Base-by-base conservation (phyloP, 257 asterid genomes). In the Cordia subcordata region DNA sequence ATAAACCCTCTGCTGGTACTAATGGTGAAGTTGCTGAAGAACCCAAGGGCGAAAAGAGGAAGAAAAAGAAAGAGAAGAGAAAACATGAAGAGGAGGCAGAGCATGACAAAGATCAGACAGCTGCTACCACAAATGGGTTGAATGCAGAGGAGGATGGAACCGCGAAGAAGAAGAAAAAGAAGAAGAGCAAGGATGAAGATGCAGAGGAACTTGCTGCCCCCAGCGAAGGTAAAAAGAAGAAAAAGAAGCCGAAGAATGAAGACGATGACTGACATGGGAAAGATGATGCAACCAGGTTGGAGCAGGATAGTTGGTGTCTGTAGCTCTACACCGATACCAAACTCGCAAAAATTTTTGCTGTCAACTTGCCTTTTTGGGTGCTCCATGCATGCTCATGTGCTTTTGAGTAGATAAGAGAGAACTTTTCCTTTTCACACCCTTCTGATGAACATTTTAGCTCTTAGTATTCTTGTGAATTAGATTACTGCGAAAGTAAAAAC, bases 1-100 rank as follows among this genome's bases (percentile, higher is more conserved):
- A 78, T 60, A 74, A 59, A 55, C 72, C 68, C 8, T 51, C 64
- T 47, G 72, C 74, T 42, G 61, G 27, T 18, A 58, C 69, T 57
- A 85, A 77, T 59, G 86, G 84, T 33, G 82, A 71, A 45, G 80
- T 77, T 5, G 44, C 82, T 4, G 93, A 72, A 42, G 90, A 77
- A 77, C 86, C 83, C 4, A 87, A 80, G 77, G 72, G 83, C 1
- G 94, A 84, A 22, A 88, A 85, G 84, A 85, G 87, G 83, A 87
- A 85, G 83, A 86, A 84, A 63, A 84, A 70, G 53, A 72, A 85
- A 76, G 89, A 86, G 65, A 87, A 87, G 75, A 69, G 91, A 63
- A 91, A 87, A 63, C 57, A 64, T 51, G 82, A 72, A 16, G 60
- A 67, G 14, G 81, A 76, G 59, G 6, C 3, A n/a, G 81, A 70